These are phyloP conservation scores for Phytophthora podocarpi DNA, from an alignment of 352 stramenopile genomes.

Conservation along the genomic window DNA sequence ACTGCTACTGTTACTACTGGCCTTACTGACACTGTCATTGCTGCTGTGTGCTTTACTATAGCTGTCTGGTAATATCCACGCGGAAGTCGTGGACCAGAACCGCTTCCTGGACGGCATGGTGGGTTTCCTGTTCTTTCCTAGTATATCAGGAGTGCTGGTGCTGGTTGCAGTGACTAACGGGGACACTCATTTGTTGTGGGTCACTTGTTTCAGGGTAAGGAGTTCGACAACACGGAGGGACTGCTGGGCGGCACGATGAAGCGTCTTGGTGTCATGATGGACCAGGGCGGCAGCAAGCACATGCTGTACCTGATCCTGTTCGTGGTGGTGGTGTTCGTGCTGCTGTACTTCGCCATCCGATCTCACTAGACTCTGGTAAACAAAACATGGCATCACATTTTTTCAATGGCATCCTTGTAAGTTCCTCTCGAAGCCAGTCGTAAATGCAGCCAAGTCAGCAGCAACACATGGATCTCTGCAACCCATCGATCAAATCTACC, in stretches of 20 bases:
- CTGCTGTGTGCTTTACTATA: slow-evolving; percentile 30
- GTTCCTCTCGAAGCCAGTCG: no score
- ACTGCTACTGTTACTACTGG: not conserved
- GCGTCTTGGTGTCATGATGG: slow-evolving; percentile 85
- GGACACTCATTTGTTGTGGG: not conserved
- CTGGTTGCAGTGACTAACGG: not conserved
- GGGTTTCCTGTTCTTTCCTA: slow-evolving; percentile 9
- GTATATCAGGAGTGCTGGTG: not conserved
- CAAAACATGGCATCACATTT: slow-evolving; percentile 8
- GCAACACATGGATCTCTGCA: no score
- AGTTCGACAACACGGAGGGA: slow-evolving; percentile 87
- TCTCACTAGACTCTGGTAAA: slow-evolving; percentile 33
- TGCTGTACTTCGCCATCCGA: slow-evolving; percentile 84
- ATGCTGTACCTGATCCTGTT: slow-evolving; percentile 89
- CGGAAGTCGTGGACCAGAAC: slow-evolving; percentile 84
- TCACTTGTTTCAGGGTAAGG: slow-evolving; percentile 56
- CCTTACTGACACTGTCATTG: not conserved
- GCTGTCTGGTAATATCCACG: slow-evolving; percentile 81
- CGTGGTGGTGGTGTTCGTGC: slow-evolving; percentile 84
- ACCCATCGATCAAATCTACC: not conserved
- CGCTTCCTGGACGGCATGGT: slow-evolving; percentile 85
- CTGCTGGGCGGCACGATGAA: slow-evolving; percentile 88
- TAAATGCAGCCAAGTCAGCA: no score
- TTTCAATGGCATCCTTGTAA: no score
- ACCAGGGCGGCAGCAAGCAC: slow-evolving; percentile 87